Evolutionary conservation across 768 basidiomycete genomes (phyloP).

Genomic region (Candolleomyces efflorescens): DNA sequence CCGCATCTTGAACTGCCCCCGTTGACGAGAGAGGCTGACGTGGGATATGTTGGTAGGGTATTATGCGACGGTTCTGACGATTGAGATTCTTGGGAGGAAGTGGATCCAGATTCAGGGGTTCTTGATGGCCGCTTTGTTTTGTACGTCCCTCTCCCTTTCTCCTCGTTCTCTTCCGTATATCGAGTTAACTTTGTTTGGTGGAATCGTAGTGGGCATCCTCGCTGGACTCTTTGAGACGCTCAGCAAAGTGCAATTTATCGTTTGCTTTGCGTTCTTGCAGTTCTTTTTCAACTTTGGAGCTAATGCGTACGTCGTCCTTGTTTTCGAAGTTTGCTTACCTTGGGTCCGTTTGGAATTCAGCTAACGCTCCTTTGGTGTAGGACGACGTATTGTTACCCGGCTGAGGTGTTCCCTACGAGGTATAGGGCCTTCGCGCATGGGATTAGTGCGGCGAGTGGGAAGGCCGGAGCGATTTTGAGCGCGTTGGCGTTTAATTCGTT

Average conservation of each 20-base stretch:
- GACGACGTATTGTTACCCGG: neutral
- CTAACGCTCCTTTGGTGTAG: no score
- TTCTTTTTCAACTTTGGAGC: constrained; percentile 86
- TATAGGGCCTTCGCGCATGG: constrained; percentile 75
- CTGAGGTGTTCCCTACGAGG: constrained; percentile 67
- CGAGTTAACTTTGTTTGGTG: neutral
- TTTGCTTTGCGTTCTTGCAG: constrained; percentile 69
- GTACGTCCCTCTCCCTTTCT: constrained; percentile 30
- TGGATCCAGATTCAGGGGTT: constrained; percentile 76
- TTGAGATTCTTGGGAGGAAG: constrained; percentile 72
- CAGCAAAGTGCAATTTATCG: constrained; percentile 58
- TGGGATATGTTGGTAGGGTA: constrained; percentile 61
- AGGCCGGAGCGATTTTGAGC: constrained; percentile 73
- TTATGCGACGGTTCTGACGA: constrained; percentile 62
- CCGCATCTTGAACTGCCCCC: no score
- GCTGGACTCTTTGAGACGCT: constrained; percentile 61
- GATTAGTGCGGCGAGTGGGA: constrained; percentile 68
- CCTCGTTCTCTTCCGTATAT: neutral
- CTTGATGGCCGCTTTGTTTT: constrained; percentile 62
- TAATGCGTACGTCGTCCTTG: constrained; percentile 43
- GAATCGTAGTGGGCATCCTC: constrained; percentile 53
- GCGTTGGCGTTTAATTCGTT: constrained; percentile 70
- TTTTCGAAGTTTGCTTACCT: no score
- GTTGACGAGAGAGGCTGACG: no score
- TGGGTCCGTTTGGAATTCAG: no score